Evolutionary conservation across 352 stramenopile species (phyloP), one percentile per base, ranked within the genome.

Genomic region (Globisporangium abappressorium): DNA sequence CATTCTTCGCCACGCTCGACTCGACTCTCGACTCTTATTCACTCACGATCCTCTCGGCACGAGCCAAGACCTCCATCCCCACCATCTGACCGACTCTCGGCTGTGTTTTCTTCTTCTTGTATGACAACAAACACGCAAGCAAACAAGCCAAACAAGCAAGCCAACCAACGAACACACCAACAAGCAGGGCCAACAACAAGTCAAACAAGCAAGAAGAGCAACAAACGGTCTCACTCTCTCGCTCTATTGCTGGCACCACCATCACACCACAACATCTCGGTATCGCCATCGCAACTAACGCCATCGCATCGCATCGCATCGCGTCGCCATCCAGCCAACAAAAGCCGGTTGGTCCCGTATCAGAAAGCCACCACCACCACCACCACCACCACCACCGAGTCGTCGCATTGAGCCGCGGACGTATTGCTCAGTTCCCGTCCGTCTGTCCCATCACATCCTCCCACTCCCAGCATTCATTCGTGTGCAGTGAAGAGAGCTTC

Each of bases 41-140:
- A 61, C 55, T 61, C 55, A 61, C 55, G 55, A 61, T 61, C 55
- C 55, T 46, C 15, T 38, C 18, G 55, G 55, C 55, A 61, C 55
- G 12, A 51, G 43, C 43, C 49, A 18, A 26, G 9, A 30, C n/a
- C 49, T 26, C 49, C n/a, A 26, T 28, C 49, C n/a, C 20, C 30
- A 9, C 20, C 55, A 34, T n/a, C 28, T 41, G 54, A 36, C 26
- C 54, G 54, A 9, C 55, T 56, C 49, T 56, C 22, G 20, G 8
- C n/a, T 56, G 49, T 56, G 22, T 26, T 56, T 56, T 56, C 43
- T n/a, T 49, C 11, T 43, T 46, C 7, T 7, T 46, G 38, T 51
- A 18, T 51, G 43, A 51, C 43, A 51, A 51, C 43, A 51, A 51
- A 51, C 43, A 51, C 43, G 43, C 24, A 58, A 33, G 14, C 14